phyloP scores from a whole-genome alignment of 2,329 filamentous ascomycete species.

The Paecilomyces niveus region DNA sequence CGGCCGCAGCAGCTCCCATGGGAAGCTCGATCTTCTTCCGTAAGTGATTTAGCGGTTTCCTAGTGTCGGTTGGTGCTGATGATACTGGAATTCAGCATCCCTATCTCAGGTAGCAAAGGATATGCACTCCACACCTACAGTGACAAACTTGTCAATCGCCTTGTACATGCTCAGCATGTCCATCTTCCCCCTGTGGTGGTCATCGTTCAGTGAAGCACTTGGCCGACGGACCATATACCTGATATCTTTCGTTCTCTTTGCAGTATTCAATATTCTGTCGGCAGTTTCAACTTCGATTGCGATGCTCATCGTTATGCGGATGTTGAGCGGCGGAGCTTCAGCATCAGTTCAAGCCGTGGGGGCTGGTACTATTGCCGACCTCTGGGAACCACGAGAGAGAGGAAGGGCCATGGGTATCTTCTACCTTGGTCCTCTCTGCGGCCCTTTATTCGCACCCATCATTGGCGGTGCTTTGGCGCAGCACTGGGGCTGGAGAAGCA shows the following conservation, averaged over 20 bases:
- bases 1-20: slow-evolving; percentile 71
- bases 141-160: slow-evolving; percentile 69
- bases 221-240: slow-evolving; percentile 76
- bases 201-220: slow-evolving; percentile 63
- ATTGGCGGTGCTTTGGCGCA: slow-evolving; percentile 67
- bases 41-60: slow-evolving; percentile 37
- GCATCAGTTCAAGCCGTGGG: slow-evolving; percentile 78
- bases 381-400: slow-evolving; percentile 67
- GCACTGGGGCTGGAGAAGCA: slow-evolving; percentile 64
- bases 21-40: slow-evolving; percentile 80
- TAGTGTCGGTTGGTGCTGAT: background rate
- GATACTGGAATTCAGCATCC: slow-evolving; percentile 48
- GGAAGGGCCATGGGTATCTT: slow-evolving; percentile 78
- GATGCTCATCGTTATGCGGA: slow-evolving; percentile 71
- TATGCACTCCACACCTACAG: slow-evolving; percentile 55
- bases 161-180: slow-evolving; percentile 78
- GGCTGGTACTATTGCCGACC: slow-evolving; percentile 73
- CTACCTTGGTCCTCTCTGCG: slow-evolving; percentile 70
- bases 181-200: slow-evolving; percentile 84
- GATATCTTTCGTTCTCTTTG: slow-evolving; percentile 63
- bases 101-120: slow-evolving; percentile 57
- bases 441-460: slow-evolving; percentile 68
- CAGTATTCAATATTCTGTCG: slow-evolving; percentile 62
- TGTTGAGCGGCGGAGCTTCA: slow-evolving; percentile 67
- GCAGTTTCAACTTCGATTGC: slow-evolving; percentile 62